phyloP scores from a whole-genome alignment of 192 early-diverging fungal species.

The Linnemannia exigua region DNA sequence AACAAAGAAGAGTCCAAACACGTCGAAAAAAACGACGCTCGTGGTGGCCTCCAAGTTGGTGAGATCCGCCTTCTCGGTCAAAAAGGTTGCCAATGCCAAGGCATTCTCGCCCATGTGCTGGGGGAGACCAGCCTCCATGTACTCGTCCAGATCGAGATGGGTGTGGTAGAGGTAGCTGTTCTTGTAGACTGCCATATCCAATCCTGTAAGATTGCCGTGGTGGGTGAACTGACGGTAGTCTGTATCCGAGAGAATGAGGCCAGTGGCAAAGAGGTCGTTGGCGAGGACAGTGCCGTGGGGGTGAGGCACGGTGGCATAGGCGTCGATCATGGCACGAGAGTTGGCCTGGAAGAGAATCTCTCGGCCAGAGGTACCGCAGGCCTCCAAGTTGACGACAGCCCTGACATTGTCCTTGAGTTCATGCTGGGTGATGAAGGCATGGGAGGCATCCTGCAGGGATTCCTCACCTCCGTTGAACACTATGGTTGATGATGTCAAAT shows the following conservation, averaged over 20 bases:
- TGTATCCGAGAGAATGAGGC: conserved; percentile 79
- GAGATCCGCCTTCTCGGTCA: conserved; percentile 68
- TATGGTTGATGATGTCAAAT: not conserved
- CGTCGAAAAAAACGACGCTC: conserved; percentile 75
- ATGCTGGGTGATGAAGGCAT: conserved; percentile 78
- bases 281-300: conserved; percentile 77
- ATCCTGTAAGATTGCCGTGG: conserved; percentile 73
- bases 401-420: conserved; percentile 68
- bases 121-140: conserved; percentile 71
- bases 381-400: conserved; percentile 81
- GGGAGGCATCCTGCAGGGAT: conserved; percentile 80
- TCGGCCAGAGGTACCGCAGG: conserved; percentile 75
- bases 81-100: conserved; percentile 65
- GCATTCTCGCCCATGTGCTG: conserved; percentile 85
- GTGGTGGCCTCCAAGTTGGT: conserved; percentile 60
- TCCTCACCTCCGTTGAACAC: conserved; percentile 89
- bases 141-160: conserved; percentile 72
- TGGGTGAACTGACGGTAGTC: conserved; percentile 84
- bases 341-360: conserved; percentile 87
- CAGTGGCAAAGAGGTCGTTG: conserved; percentile 72
- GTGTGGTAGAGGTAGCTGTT: conserved; percentile 83
- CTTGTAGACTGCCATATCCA: conserved; percentile 83
- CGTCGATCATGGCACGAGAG: conserved; percentile 74
- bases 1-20: conserved; percentile 73
- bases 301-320: conserved; percentile 72